These are phyloP conservation scores for Phytophthora meadii DNA, from an alignment of 352 stramenopile species.

Conservation along the genomic window DNA sequence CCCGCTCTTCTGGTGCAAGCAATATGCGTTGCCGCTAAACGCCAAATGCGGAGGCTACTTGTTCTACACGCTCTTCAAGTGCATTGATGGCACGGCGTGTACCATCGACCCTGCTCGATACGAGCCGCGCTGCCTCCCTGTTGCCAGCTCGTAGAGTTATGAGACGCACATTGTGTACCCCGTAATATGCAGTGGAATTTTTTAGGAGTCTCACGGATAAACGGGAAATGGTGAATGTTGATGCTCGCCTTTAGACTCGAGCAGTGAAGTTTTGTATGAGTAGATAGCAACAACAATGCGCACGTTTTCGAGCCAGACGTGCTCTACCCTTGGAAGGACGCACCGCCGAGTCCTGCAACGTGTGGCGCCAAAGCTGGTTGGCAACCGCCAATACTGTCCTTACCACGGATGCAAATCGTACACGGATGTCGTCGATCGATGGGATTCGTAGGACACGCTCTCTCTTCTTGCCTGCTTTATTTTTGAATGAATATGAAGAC, in stretches of 20 bases:
- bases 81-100: conserved; percentile 29
- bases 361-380: too few species aligned
- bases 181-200: conserved; percentile 7
- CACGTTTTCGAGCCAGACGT: conserved; percentile 10
- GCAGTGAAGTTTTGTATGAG: too few species aligned
- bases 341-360: neutral
- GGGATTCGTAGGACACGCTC: conserved; percentile 9
- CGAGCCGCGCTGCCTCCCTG: conserved; percentile 23
- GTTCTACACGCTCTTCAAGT: conserved; percentile 40
- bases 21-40: conserved; percentile 30
- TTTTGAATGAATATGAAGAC: neutral
- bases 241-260: neutral
- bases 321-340: conserved; percentile 4
- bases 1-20: conserved; percentile 31
- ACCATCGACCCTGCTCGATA: conserved; percentile 19
- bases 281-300: neutral
- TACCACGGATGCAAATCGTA: conserved; percentile 11
- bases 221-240: neutral
- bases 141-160: neutral
- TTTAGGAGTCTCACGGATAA: neutral
- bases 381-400: neutral
- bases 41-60: conserved; percentile 31
- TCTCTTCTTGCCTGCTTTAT: neutral
- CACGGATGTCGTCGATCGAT: conserved; percentile 1
- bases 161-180: neutral